Base-by-base conservation (phyloP, 2,329 filamentous ascomycete species). In the Beauveria sp. region DNA sequence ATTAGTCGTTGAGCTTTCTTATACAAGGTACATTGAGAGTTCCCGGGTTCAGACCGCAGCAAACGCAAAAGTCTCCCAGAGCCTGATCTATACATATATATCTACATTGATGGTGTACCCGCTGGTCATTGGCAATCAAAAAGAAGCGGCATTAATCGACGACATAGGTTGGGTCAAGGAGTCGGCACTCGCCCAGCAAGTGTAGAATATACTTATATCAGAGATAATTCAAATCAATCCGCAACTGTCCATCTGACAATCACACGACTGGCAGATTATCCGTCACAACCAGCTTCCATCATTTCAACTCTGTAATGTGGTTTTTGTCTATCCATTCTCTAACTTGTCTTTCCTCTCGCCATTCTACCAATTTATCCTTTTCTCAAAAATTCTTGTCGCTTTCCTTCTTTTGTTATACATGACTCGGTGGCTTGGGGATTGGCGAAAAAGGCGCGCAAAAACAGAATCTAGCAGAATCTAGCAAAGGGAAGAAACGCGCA, bases 271-370 rank as follows among this genome's bases (percentile, higher is more conserved):
- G 5, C 12, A 38, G 5, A 14, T 5, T 14, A 38, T 14, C 34
- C 12, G 34, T 38, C 34, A 14, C 34, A 34, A 28, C 12, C 16
- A 54, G 22, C 42, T 38, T 48, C 22, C 42, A 22, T 59, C 45
- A 28, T 40, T 18, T 48, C 7, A 28, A 40, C 31, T 42, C 38
- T n/a, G 52, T 54, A 45, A n/a, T n/a, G 12, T 48, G 18, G 12
- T 26, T 59, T 59, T 50, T 59, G 18, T 59, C 55, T 59, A 60
- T 43, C 34, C 26, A 40, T n/a, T 24, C 49, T 60, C 48, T 53
- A 46, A 20, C 10, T 59, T 22, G 40, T 24, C 26, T 45, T 6
- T 51, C 9, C 16, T 51, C 48, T 42, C 56, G 10, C 31, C 10
- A n/a, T 34, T 31, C 42, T 57, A 34, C 22, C 45, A 31, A 46